Conservation (phyloP, 441 rosid species). For the Arabidopsis hybrid region DNA sequence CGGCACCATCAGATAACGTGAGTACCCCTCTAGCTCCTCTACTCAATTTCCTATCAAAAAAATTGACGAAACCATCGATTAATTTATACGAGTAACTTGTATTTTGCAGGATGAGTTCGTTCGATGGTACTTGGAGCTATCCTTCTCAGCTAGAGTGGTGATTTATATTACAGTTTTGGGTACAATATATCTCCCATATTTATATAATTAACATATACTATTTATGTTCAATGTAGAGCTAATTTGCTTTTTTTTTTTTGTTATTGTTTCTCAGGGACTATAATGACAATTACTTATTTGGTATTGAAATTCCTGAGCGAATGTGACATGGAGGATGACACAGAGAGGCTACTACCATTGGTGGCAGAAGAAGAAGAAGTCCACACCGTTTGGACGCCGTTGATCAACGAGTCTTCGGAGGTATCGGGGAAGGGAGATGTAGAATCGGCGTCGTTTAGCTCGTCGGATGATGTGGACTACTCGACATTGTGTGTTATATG, state of each 20-base stretch:
- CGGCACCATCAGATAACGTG: neutral
- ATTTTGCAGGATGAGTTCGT: constrained; percentile 25
- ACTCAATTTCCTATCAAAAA: too few relatives aligned
- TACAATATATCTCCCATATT: neutral
- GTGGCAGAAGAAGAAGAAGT: constrained; percentile 20
- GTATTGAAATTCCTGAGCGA: constrained; percentile 43
- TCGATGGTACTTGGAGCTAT: constrained; percentile 36
- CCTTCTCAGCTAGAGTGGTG: constrained; percentile 26
- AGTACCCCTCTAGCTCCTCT: neutral
- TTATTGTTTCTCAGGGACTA: constrained; percentile 32
- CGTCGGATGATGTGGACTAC: constrained; percentile 37
- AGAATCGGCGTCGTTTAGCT: constrained; percentile 37
- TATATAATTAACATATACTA: neutral
- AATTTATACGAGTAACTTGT: neutral
- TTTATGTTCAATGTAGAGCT: neutral
- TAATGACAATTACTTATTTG: constrained; percentile 36
- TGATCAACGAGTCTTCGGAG: neutral
- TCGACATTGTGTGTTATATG: constrained; percentile 45
- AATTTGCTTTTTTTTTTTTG: neutral
- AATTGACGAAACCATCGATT: neutral
- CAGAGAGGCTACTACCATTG: neutral
- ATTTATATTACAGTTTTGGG: constrained; percentile 40
- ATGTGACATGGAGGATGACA: constrained; percentile 25
- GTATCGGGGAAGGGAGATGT: neutral
- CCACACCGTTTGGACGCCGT: constrained; percentile 1